phyloP scores from a whole-genome alignment of 2,329 filamentous ascomycete species.

The Elsinoe perseae region DNA sequence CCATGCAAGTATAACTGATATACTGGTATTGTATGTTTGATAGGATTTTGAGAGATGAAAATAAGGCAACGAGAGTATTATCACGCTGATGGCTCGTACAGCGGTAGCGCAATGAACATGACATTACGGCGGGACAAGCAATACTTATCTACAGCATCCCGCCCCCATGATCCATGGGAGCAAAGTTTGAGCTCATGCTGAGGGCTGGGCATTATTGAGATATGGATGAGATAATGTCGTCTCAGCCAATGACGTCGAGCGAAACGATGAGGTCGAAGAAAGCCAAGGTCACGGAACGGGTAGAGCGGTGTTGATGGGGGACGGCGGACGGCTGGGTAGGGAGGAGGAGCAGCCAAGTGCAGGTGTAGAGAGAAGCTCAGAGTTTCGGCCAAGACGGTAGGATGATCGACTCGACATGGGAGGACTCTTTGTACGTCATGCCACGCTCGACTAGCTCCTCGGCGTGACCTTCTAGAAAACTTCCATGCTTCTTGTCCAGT shows the following conservation, averaged over 20 bases:
- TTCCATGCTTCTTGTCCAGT: neutral
- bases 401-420: too few species aligned
- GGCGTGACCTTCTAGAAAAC: neutral
- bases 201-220: neutral
- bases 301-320: neutral
- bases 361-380: neutral
- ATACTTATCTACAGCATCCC: conserved; percentile 1
- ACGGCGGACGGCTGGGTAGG: neutral
- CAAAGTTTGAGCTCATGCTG: neutral
- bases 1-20: neutral
- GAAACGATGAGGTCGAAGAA: neutral
- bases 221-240: neutral
- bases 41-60: neutral
- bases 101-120: neutral
- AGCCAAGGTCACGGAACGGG: neutral
- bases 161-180: neutral
- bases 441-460: neutral
- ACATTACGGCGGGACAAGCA: neutral
- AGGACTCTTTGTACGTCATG: neutral
- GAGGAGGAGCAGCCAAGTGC: neutral
- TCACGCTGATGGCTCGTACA: neutral
- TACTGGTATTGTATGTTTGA: neutral
- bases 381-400: neutral
- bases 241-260: neutral
- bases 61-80: neutral